A percentile compares a stretch with the other conserved stretches of the same genome.
Conservation (phyloP, 345 rosid species). For the Acer campestre region DNA sequence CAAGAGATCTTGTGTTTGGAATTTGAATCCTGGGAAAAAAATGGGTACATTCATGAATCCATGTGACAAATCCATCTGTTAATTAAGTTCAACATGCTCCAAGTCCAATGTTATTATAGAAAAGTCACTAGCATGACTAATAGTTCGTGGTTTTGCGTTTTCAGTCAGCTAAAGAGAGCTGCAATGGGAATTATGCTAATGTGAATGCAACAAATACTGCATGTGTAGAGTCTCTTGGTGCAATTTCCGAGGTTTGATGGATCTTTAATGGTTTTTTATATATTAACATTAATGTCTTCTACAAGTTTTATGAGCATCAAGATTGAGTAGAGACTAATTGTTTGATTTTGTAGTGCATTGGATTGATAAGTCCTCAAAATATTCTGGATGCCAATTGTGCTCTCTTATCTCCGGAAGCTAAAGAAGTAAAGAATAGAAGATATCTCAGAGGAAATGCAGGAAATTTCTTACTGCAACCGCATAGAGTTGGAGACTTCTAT, state of each 20-base stretch:
- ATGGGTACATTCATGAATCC: too few species aligned
- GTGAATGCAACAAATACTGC: slow-evolving; percentile 28
- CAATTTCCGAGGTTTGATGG: slow-evolving; percentile 26
- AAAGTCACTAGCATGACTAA: too few species aligned
- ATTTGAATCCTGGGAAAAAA: too few species aligned
- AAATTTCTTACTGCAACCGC: background rate
- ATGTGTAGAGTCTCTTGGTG: slow-evolving; percentile 27
- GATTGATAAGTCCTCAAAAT: slow-evolving; percentile 9
- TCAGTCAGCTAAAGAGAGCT: slow-evolving; percentile 32
- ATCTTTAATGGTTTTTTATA: background rate
- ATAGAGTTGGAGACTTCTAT: slow-evolving; percentile 9
- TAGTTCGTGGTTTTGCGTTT: background rate
- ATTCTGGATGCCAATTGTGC: slow-evolving; percentile 25
- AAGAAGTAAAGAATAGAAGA: slow-evolving; percentile 13
- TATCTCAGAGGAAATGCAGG: slow-evolving; percentile 14
- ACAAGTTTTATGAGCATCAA: background rate
- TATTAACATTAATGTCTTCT: background rate
- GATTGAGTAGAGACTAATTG: background rate
- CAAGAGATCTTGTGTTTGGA: too few species aligned
- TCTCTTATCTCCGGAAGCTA: slow-evolving; percentile 12
- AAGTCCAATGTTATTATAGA: too few species aligned
- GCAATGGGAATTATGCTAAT: slow-evolving; percentile 30
- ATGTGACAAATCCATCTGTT: too few species aligned
- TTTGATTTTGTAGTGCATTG: slow-evolving; percentile 11
- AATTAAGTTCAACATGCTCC: too few species aligned